phyloP scores from a whole-genome alignment of 768 basidiomycete genomes.

The Hemileccinum impolitum region DNA sequence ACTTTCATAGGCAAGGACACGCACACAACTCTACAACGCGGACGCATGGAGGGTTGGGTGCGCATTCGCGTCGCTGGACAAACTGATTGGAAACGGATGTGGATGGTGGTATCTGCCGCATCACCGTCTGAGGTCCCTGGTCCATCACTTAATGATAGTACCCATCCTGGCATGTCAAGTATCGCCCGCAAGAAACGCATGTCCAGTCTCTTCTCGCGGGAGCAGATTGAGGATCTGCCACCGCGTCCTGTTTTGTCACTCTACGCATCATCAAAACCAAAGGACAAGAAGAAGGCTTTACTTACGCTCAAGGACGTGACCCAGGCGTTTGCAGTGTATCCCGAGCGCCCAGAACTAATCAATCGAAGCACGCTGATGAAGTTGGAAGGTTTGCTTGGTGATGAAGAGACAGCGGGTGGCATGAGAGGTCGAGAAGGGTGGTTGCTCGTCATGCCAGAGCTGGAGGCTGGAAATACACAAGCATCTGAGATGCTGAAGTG shows the following conservation, averaged over 20 bases:
- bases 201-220: conserved; percentile 62
- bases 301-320: conserved; percentile 67
- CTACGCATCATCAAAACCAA: conserved; percentile 61
- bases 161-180: conserved; percentile 23
- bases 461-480: conserved; percentile 57
- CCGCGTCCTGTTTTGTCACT: conserved; percentile 50
- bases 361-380: conserved; percentile 88
- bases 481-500: conserved; percentile 87
- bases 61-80: conserved; percentile 92
- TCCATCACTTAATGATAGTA: conserved; percentile 26
- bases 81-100: conserved; percentile 92
- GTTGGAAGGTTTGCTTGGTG: conserved; percentile 79
- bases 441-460: conserved; percentile 88
- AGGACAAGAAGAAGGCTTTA: conserved; percentile 69
- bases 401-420: conserved; percentile 64
- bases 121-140: conserved; percentile 26
- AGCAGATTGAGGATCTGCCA: conserved; percentile 35
- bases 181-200: conserved; percentile 47
- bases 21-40: conserved; percentile 61
- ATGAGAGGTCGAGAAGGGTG: conserved; percentile 79
- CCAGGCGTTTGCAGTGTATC: conserved; percentile 93
- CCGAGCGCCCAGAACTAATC: conserved; percentile 91
- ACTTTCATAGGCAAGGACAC: conserved; percentile 41
- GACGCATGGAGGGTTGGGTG: conserved; percentile 89
- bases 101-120: conserved; percentile 69